Evolutionary conservation across 495 filamentous ascomycete genomes (phyloP).

Genomic region (Penicillium verhagenii): DNA sequence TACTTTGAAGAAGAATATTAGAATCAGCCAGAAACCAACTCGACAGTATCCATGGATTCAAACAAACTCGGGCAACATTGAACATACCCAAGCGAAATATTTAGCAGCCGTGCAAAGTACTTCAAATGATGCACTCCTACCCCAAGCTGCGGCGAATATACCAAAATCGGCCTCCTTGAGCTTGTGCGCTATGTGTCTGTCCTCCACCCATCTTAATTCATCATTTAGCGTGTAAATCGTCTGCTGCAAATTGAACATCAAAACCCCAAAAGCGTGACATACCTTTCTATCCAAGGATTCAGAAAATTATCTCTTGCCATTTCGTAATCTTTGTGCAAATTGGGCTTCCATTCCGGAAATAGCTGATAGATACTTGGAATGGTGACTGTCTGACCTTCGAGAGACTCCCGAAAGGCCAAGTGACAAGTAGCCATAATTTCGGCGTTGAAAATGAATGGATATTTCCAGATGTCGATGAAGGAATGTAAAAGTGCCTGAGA

Average conservation of each 20-base stretch:
- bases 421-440: not conserved
- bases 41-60: too few species aligned
- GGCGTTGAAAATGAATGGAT: too few species aligned
- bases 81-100: constrained; percentile 5
- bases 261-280: not conserved
- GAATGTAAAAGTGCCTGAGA: too few species aligned
- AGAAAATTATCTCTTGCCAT: not conserved
- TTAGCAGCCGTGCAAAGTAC: constrained; percentile 2
- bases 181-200: not conserved
- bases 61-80: too few species aligned
- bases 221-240: too few species aligned
- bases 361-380: not conserved
- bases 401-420: not conserved
- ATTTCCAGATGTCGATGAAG: too few species aligned
- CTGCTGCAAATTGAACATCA: too few species aligned
- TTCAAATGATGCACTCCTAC: not conserved
- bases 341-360: not conserved
- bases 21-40: too few species aligned
- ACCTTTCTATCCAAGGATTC: not conserved
- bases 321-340: not conserved
- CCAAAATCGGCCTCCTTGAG: not conserved
- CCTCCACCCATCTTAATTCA: not conserved
- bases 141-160: constrained; percentile 1
- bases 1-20: not conserved
- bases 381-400: not conserved